Evolutionary conservation across 2,329 filamentous ascomycete genomes (phyloP).

Genomic region (Aspergillus amoenus): DNA sequence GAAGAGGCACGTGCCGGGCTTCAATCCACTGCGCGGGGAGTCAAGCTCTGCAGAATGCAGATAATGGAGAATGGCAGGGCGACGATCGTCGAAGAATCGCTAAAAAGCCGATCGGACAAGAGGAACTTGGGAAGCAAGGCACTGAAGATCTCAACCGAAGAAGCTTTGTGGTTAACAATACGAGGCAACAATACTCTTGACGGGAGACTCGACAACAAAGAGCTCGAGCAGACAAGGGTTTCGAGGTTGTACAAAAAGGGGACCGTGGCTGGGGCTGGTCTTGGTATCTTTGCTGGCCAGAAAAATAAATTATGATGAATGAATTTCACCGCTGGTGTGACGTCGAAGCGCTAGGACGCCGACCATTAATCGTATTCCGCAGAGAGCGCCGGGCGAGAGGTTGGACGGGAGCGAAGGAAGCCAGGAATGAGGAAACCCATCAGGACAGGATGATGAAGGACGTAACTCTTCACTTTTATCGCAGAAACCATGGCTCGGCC

Average conservation of each 20-base stretch:
- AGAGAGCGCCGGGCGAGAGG: not conserved
- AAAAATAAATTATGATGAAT: not conserved
- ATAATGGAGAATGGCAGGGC: slow-evolving; percentile 3
- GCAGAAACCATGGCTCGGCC: slow-evolving; percentile 3
- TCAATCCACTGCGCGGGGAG: slow-evolving; percentile 1
- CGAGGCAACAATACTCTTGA: not conserved
- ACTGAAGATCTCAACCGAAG: not conserved
- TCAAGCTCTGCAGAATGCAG: slow-evolving; percentile 2
- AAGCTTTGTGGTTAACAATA: not conserved
- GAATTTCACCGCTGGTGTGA: slow-evolving; percentile 14
- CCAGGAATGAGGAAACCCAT: not conserved
- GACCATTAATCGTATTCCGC: not conserved
- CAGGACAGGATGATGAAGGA: not conserved
- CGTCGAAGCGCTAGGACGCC: slow-evolving; percentile 5
- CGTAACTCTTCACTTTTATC: not conserved
- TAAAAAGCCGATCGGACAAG: not conserved
- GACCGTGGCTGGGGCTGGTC: slow-evolving; percentile 3
- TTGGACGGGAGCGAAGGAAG: not conserved
- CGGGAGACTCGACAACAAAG: not conserved
- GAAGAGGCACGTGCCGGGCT: slow-evolving; percentile 6
- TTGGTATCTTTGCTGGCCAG: not conserved
- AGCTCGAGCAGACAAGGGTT: not conserved
- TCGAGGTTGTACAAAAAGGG: slow-evolving; percentile 6
- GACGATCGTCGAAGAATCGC: not conserved
- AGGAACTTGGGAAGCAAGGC: not conserved